A percentile compares a stretch with the other conserved stretches of the same genome.
phyloP scores from a whole-genome alignment of 331 rosid genomes.

The Saraca asoca region DNA sequence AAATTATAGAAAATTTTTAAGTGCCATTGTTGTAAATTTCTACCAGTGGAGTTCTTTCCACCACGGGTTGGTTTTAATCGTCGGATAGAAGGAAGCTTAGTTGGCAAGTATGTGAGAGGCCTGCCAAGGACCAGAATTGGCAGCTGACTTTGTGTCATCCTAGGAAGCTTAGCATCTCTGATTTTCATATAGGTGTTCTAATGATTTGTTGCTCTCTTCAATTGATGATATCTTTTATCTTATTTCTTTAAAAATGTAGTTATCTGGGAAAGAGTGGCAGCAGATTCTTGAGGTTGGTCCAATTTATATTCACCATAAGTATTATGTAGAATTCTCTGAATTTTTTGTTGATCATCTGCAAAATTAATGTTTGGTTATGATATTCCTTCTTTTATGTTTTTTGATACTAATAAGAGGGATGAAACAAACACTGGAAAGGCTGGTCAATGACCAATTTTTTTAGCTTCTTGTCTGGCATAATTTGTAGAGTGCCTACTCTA shows the following conservation, averaged over 20 bases:
- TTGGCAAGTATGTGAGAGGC: constrained; percentile 34
- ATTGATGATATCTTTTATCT: constrained; percentile 10
- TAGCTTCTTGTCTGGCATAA: constrained; percentile 43
- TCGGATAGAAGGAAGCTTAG: constrained; percentile 9
- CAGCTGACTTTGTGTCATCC: background rate
- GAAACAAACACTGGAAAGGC: constrained; percentile 31
- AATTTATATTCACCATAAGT: background rate
- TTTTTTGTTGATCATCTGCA: constrained; percentile 2
- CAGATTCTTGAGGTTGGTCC: constrained; percentile 63
- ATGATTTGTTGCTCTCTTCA: constrained; percentile 4
- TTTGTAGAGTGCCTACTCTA: constrained; percentile 49
- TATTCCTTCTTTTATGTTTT: too few species aligned
- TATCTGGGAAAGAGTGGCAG: constrained; percentile 63
- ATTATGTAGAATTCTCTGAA: background rate
- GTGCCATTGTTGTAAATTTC: constrained; percentile 23
- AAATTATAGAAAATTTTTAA: constrained; percentile 40
- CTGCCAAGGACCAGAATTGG: constrained; percentile 20
- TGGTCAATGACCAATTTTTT: constrained; percentile 31
- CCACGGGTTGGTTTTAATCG: constrained; percentile 38
- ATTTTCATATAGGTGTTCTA: background rate
- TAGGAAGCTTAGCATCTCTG: too few species aligned
- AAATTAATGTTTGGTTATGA: too few species aligned
- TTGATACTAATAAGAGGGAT: background rate
- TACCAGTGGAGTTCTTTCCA: constrained; percentile 26
- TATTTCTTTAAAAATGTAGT: constrained; percentile 36